Conservation (phyloP, 352 stramenopile genomes). For the Phytophthora syringae region DNA sequence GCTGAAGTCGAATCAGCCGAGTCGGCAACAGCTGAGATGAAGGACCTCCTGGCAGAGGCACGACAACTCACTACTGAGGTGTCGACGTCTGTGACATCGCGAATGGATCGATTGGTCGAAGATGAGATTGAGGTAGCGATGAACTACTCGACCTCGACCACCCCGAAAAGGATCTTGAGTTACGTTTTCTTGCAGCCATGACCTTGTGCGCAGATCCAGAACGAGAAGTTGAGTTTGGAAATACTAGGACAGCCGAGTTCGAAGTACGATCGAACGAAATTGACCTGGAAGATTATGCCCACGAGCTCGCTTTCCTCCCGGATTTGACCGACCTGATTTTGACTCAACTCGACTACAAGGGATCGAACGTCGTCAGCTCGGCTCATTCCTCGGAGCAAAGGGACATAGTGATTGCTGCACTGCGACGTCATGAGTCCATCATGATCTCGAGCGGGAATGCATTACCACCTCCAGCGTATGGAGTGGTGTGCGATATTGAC, state of each 20-base stretch:
- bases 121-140: too few species aligned
- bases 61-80: too few species aligned
- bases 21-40: too few species aligned
- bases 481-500: constrained; percentile 5
- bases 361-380: background rate
- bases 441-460: background rate
- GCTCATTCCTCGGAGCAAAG: background rate
- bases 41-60: too few species aligned
- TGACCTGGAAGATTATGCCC: background rate
- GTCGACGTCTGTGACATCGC: too few species aligned
- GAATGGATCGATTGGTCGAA: too few species aligned
- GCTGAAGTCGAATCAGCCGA: too few species aligned
- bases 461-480: background rate
- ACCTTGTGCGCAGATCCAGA: background rate
- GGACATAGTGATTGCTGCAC: background rate
- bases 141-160: too few species aligned
- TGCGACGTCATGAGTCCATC: background rate
- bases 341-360: background rate
- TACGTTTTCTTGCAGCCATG: background rate
- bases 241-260: background rate
- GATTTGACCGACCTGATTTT: background rate
- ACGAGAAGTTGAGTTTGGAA: background rate
- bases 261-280: background rate
- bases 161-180: too few species aligned
- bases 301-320: background rate